These are phyloP conservation scores for Clarireedia homoeocarpa DNA, from an alignment of 2,329 filamentous ascomycete species.

Conservation along the genomic window DNA sequence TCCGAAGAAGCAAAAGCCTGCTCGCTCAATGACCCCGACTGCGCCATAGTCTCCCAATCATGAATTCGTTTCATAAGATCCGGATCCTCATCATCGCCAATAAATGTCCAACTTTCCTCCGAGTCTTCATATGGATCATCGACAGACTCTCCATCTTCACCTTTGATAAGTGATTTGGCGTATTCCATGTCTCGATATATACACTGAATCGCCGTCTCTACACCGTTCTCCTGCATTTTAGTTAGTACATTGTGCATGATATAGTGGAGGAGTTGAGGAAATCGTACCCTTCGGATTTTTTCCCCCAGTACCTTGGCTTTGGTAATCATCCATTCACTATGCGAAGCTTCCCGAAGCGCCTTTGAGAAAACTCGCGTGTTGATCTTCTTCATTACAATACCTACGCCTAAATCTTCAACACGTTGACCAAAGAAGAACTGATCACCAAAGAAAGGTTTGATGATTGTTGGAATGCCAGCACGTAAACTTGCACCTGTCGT, in stretches of 20 bases:
- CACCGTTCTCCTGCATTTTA: conserved; percentile 67
- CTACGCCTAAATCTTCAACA: conserved; percentile 89
- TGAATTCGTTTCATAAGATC: conserved; percentile 26
- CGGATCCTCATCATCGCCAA: conserved; percentile 44
- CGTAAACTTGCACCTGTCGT: conserved; percentile 90
- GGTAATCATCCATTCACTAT: conserved; percentile 82
- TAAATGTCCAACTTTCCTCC: conserved; percentile 83
- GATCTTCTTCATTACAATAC: conserved; percentile 80
- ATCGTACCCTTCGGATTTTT: conserved; percentile 72
- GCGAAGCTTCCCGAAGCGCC: conserved; percentile 84
- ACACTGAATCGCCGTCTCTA: conserved; percentile 81
- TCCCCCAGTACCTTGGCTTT: conserved; percentile 79
- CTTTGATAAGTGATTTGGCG: conserved; percentile 73
- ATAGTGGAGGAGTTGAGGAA: neutral
- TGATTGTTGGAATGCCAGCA: conserved; percentile 86
- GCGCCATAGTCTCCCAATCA: conserved; percentile 27
- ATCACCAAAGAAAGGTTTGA: conserved; percentile 95
- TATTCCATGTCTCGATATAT: conserved; percentile 96
- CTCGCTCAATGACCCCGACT: conserved; percentile 14
- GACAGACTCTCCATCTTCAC: conserved; percentile 45
- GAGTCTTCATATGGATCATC: conserved; percentile 53
- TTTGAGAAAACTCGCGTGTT: conserved; percentile 79
- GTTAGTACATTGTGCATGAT: conserved; percentile 23
- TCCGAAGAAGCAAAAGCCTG: conserved; percentile 9
- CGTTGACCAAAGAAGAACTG: conserved; percentile 92